These are phyloP conservation scores for Entrophospora sp. DNA, from an alignment of 192 early-diverging fungal genomes.

Conservation along the genomic window DNA sequence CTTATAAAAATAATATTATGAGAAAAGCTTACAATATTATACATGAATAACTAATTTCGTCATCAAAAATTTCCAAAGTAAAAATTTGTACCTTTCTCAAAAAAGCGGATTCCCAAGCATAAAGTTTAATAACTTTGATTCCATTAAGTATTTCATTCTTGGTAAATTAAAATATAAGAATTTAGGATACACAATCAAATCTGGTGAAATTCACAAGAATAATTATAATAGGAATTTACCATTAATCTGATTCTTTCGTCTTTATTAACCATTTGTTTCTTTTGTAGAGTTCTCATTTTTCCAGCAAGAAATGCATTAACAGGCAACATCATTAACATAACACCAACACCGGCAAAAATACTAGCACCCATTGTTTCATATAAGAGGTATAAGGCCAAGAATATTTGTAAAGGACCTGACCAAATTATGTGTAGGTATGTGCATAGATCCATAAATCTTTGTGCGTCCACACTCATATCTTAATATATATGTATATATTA, in stretches of 20 bases:
- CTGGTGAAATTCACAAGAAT: background rate
- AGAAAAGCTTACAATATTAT: too few relatives aligned
- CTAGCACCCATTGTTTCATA: constrained; percentile 72
- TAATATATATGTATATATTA: background rate
- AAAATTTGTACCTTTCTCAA: constrained; percentile 54
- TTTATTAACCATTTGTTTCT: constrained; percentile 81
- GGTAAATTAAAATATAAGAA: background rate
- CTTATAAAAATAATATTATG: constrained; percentile 2
- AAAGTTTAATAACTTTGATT: constrained; percentile 93
- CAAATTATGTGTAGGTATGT: constrained; percentile 68
- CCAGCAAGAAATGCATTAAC: constrained; percentile 60
- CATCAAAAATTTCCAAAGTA: background rate
- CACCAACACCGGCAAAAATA: constrained; percentile 73
- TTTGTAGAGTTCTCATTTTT: constrained; percentile 59
- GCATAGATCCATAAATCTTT: constrained; percentile 51
- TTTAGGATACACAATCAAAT: background rate
- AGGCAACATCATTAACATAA: constrained; percentile 80
- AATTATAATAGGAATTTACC: background rate
- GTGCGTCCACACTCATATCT: constrained; percentile 57
- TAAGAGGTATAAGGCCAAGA: constrained; percentile 64
- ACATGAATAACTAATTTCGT: background rate
- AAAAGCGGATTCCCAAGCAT: constrained; percentile 86
- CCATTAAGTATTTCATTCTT: constrained; percentile 79
- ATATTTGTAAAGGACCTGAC: constrained; percentile 73
- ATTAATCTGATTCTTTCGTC: constrained; percentile 32